Percentiles rank a stretch among this genome's conserved stretches.
These are phyloP conservation scores for Apiotrichum montevideense DNA, from an alignment of 1,284 basidiomycete species.

Conservation along the genomic window DNA sequence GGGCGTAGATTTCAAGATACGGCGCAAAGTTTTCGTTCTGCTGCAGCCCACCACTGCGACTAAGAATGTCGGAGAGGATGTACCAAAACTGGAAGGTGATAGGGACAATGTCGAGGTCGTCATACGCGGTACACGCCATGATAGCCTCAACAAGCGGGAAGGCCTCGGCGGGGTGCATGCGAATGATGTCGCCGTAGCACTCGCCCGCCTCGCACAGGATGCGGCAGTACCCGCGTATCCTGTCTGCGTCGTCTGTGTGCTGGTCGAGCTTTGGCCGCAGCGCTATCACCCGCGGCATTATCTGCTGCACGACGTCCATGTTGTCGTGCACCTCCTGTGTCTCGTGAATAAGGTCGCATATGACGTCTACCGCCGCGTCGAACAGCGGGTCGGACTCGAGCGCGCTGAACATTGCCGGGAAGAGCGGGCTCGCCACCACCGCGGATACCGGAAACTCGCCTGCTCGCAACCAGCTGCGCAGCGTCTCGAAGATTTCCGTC, in stretches of 20 bases:
- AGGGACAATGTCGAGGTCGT: conserved; percentile 91
- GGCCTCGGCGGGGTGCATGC: conserved; percentile 83
- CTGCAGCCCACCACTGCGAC: conserved; percentile 38
- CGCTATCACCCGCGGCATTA: conserved; percentile 74
- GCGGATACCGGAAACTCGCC: conserved; percentile 69
- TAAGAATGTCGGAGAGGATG: conserved; percentile 74
- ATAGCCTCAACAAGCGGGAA: conserved; percentile 92
- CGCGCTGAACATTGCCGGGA: conserved; percentile 75
- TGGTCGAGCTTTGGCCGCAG: conserved; percentile 59
- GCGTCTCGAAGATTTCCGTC: conserved; percentile 74
- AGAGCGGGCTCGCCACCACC: conserved; percentile 74
- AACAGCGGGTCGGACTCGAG: conserved; percentile 80
- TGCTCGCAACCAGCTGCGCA: conserved; percentile 80
- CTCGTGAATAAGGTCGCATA: conserved; percentile 95
- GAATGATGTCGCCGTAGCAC: conserved; percentile 82
- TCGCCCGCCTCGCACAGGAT: conserved; percentile 95
- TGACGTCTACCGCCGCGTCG: conserved; percentile 82
- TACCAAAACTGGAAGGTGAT: conserved; percentile 99
- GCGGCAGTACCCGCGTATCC: conserved; percentile 81
- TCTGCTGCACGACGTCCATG: conserved; percentile 76
- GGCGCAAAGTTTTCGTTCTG: conserved; percentile 28
- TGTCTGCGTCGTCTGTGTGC: conserved; percentile 70
- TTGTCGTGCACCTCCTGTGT: conserved; percentile 97
- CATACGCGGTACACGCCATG: conserved; percentile 85
- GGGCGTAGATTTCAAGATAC: conserved; percentile 73